Conservation (phyloP, 1,139 yeast species). For the Debaryomycetaceae sp. region DNA sequence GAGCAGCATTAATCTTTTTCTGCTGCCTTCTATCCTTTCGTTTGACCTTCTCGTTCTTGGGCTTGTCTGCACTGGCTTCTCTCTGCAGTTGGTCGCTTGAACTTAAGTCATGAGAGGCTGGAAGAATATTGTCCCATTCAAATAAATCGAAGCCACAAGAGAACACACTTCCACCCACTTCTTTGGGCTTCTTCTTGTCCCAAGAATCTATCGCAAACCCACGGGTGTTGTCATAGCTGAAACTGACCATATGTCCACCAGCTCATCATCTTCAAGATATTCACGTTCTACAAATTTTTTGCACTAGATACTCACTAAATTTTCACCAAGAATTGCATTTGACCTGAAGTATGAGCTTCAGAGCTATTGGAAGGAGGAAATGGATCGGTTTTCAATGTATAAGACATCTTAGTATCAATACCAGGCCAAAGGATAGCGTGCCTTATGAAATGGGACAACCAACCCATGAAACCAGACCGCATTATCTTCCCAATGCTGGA, state of each 20-base stretch:
- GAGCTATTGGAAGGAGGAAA: neutral
- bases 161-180: neutral
- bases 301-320: neutral
- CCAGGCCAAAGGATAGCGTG: conserved; percentile 16
- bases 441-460: conserved; percentile 73
- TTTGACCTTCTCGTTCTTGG: conserved; percentile 25
- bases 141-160: conserved; percentile 32
- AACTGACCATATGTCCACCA: neutral
- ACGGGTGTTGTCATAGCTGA: conserved; percentile 17
- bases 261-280: neutral
- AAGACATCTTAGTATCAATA: conserved; percentile 4
- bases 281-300: neutral
- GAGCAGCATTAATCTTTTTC: conserved; percentile 26
- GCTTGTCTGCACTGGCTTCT: conserved; percentile 7
- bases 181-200: neutral
- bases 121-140: conserved; percentile 20
- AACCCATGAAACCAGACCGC: conserved; percentile 77
- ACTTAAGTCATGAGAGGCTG: conserved; percentile 7
- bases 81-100: conserved; percentile 6
- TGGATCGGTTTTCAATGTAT: neutral
- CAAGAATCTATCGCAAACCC: conserved; percentile 18
- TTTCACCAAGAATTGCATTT: neutral
- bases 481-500: conserved; percentile 64
- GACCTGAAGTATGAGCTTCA: neutral
- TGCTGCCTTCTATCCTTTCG: conserved; percentile 27